Evolutionary conservation across 176 grass and related monocot genomes (phyloP).

Genomic region (Elymus sibiricus): DNA sequence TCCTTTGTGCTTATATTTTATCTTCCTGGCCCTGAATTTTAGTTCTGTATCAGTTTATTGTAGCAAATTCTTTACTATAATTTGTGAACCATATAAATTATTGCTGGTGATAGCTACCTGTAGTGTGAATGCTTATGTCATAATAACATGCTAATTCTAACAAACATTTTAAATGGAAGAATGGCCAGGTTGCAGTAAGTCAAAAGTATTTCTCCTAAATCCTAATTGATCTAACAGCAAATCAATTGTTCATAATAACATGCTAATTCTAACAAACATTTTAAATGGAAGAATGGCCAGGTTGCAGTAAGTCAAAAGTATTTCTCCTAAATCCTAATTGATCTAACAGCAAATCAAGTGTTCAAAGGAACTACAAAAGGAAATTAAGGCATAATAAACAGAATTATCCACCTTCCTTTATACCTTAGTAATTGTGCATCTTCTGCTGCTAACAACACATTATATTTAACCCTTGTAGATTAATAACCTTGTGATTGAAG

Average conservation of each 20-base stretch:
- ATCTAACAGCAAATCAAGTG: not conserved
- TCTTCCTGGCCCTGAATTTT: not conserved
- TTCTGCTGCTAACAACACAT: constrained; percentile 18
- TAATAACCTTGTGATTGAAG: constrained; percentile 81
- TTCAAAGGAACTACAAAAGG: not conserved
- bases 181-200: not conserved
- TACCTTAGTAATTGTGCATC: constrained; percentile 14
- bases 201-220: not conserved
- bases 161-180: constrained; percentile 8
- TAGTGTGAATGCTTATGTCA: not conserved
- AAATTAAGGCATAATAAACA: not conserved
- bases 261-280: constrained; percentile 6
- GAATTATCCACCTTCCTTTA: not conserved
- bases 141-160: constrained; percentile 2
- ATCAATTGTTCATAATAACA: not conserved
- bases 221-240: constrained; percentile 11
- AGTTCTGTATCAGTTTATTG: not conserved
- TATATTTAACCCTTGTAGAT: constrained; percentile 50
- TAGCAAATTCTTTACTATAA: not conserved
- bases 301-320: not conserved
- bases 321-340: not conserved
- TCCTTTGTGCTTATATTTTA: not conserved
- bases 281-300: not conserved
- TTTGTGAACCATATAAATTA: not conserved
- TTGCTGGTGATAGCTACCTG: not conserved